phyloP scores from a whole-genome alignment of 129 eudicot genomes.

The Lactuca sativa region DNA sequence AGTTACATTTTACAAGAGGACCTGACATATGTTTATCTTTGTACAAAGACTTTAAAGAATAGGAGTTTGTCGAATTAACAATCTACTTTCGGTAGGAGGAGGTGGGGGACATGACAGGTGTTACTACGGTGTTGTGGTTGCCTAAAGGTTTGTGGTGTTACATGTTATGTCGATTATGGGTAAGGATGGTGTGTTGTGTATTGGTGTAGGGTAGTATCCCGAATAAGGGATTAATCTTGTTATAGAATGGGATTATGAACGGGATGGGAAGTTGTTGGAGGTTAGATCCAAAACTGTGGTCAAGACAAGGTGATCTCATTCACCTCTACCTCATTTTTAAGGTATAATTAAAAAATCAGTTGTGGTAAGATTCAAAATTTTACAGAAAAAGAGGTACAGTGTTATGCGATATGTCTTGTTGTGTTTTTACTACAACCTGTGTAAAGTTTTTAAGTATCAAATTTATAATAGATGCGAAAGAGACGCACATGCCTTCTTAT shows the following conservation, averaged over 20 bases:
- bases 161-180: slow-evolving; percentile 72
- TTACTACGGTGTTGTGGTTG: slow-evolving; percentile 70
- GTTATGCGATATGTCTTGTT: not conserved
- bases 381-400: not conserved
- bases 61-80: slow-evolving; percentile 74
- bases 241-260: slow-evolving; percentile 97
- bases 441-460: not conserved
- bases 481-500: too few relatives aligned
- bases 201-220: slow-evolving; percentile 96
- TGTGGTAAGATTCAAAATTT: not conserved
- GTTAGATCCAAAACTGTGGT: slow-evolving; percentile 79
- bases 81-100: slow-evolving; percentile 87
- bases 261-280: slow-evolving; percentile 89
- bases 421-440: not conserved
- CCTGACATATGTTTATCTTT: slow-evolving; percentile 76
- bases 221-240: slow-evolving; percentile 95
- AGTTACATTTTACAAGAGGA: slow-evolving; percentile 5
- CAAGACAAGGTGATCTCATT: slow-evolving; percentile 89
- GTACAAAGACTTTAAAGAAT: slow-evolving; percentile 81
- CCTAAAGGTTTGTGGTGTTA: slow-evolving; percentile 69
- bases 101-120: slow-evolving; percentile 74
- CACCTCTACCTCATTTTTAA: slow-evolving; percentile 37
- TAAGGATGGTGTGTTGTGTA: slow-evolving; percentile 70
- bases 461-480: too few relatives aligned
- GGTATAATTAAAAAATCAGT: not conserved